Base-by-base conservation (phyloP, 2,329 filamentous ascomycete species). In the Penicillium sp. region DNA sequence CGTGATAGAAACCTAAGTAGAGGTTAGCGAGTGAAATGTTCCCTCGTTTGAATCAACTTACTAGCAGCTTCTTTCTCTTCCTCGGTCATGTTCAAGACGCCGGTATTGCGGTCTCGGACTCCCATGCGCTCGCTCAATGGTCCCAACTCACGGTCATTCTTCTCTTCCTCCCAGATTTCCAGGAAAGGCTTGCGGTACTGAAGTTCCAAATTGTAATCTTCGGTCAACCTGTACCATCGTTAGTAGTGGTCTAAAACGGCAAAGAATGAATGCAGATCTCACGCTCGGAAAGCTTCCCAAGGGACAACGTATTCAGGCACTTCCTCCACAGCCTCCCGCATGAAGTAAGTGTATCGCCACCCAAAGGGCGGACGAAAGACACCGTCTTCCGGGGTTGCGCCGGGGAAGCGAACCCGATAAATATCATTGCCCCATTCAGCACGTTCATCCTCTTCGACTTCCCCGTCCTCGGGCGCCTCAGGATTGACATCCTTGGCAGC, bases 221-320 rank as follows among this genome's bases (percentile, higher is more conserved):
- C 89, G 12, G 92, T 92, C 54, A 96, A 71, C 16, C 68, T 70
- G 35, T 3, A 6, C 7, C 28, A 34, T 2, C 4, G 30, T 55
- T 32, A 51, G 50, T 32, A 15, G 9, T 11, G 16, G 12, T 4
- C 6, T 5, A 4, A 13, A 3, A 35, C 13, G 28, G 14, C 11
- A 9, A 20, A 11, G 16, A 16, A 6, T 14, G 2, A 10, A 11
- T 12, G 18, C 17, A 6, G 17, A 17, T 13, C 65, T 57, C 50
- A 71, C 56, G 87, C 89, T 67, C 92, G 85, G 70, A 98, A 96
- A 1, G 88, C 89, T 62, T 95, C 89, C 90, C 92, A 98, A 0
- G 92, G 92, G 1, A 98, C 92, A 1, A 98, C 90, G 60, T 95
- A 98, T 68, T 98, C 92, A 2, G 92, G 90, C 6, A 95, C 86